These are phyloP conservation scores for Oenanthe sinensis DNA, from an alignment of 129 eudicot genomes.

Conservation along the genomic window DNA sequence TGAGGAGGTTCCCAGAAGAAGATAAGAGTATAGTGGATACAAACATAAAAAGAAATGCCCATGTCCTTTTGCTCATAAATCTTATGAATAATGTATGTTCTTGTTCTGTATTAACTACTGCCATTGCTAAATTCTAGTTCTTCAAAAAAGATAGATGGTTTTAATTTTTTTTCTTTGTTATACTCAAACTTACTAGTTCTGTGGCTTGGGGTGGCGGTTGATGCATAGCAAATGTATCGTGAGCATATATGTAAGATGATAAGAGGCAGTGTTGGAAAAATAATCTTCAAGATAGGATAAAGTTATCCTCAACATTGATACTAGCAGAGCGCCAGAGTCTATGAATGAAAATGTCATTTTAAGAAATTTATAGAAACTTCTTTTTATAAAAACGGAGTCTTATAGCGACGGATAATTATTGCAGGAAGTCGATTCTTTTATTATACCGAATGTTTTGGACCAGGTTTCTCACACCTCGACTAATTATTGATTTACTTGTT, in stretches of 20 bases:
- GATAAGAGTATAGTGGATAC: conserved; percentile 49
- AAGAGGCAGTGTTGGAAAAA: not conserved
- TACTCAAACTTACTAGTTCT: not conserved
- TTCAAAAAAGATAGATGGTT: not conserved
- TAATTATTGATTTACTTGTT: too few species aligned
- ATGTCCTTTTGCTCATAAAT: conserved; percentile 60
- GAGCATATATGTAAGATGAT: not conserved
- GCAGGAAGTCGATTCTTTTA: too few species aligned
- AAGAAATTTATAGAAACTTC: not conserved
- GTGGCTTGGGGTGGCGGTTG: not conserved
- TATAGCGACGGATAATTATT: too few species aligned
- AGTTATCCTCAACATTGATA: not conserved
- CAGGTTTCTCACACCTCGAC: too few species aligned
- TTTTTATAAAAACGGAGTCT: too few species aligned
- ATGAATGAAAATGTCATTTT: not conserved
- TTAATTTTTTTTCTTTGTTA: not conserved
- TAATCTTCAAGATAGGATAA: not conserved
- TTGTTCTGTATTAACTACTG: conserved; percentile 7
- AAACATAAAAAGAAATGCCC: conserved; percentile 44
- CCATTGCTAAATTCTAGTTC: not conserved
- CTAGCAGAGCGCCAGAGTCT: not conserved
- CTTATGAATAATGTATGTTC: conserved; percentile 15
- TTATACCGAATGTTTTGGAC: too few species aligned
- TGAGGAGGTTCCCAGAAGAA: conserved; percentile 57
- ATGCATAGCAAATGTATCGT: too few species aligned